Evolutionary conservation across 2,329 filamentous ascomycete genomes (phyloP).

Genomic region (Aspergillus thermomutatus): DNA sequence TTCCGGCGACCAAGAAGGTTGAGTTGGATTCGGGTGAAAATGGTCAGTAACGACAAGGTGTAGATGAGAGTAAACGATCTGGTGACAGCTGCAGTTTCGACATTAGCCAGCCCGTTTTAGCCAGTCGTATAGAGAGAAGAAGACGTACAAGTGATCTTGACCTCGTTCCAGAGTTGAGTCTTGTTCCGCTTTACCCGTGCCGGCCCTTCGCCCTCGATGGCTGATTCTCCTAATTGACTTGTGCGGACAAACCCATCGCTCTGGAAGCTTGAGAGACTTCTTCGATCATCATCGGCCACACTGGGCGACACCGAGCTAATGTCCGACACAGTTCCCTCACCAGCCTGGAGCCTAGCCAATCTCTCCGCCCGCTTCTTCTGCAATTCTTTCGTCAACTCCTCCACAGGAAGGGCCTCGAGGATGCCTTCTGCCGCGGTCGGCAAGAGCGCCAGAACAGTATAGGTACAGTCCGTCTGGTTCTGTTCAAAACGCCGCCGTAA

Average conservation of each 20-base stretch:
- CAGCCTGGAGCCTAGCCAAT: conserved; percentile 55
- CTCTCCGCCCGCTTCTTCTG: conserved; percentile 86
- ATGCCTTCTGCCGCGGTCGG: conserved; percentile 90
- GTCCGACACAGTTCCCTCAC: conserved; percentile 57
- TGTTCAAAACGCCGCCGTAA: conserved; percentile 95
- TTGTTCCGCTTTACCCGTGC: conserved; percentile 70
- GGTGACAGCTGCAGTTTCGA: conserved; percentile 65
- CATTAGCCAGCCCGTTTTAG: background rate
- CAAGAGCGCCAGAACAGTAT: conserved; percentile 91
- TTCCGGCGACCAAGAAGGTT: conserved; percentile 94
- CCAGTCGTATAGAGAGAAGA: background rate
- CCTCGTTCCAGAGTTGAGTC: conserved; percentile 92
- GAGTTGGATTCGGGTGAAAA: conserved; percentile 91
- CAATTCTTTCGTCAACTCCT: conserved; percentile 87
- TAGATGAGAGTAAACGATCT: conserved; percentile 90
- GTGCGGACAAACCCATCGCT: conserved; percentile 82
- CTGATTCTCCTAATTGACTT: conserved; percentile 66
- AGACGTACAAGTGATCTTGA: conserved; percentile 84
- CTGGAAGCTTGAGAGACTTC: conserved; percentile 70
- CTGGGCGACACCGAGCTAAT: conserved; percentile 60
- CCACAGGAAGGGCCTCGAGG: conserved; percentile 81
- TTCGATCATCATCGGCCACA: conserved; percentile 76
- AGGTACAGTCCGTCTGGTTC: conserved; percentile 98
- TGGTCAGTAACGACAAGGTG: conserved; percentile 79
- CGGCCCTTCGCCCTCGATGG: conserved; percentile 47